A percentile compares a stretch with the other conserved stretches of the same genome.
These are phyloP conservation scores for Colletotrichum godetiae DNA, from an alignment of 2,329 filamentous ascomycete species.

Conservation along the genomic window DNA sequence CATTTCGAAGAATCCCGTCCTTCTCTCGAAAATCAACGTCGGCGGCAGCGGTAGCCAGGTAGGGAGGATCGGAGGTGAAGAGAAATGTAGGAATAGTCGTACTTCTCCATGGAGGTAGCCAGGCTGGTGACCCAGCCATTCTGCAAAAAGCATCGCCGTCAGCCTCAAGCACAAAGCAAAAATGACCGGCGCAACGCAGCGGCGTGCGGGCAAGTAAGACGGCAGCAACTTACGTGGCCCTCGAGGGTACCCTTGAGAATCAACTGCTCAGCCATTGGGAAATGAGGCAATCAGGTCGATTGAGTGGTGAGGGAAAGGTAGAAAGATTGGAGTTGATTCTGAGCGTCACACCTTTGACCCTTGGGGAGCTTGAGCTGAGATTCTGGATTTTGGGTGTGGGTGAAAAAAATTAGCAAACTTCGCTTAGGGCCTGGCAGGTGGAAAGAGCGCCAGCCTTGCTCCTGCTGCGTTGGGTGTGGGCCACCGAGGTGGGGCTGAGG, in stretches of 20 bases:
- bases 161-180: slow-evolving; percentile 30
- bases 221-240: slow-evolving; percentile 80
- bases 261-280: slow-evolving; percentile 88
- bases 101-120: slow-evolving; percentile 99
- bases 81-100: slow-evolving; percentile 51
- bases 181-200: slow-evolving; percentile 41
- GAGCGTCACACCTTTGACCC: slow-evolving; percentile 37
- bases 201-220: slow-evolving; percentile 37
- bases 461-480: neutral
- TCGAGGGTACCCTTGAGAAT: slow-evolving; percentile 97
- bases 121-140: slow-evolving; percentile 99
- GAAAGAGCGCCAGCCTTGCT: slow-evolving; percentile 21
- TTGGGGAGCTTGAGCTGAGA: slow-evolving; percentile 40
- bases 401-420: slow-evolving; percentile 15
- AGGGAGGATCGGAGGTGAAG: neutral
- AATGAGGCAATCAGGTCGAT: slow-evolving; percentile 55
- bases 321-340: slow-evolving; percentile 46
- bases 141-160: slow-evolving; percentile 49
- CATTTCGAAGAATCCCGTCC: slow-evolving; percentile 24
- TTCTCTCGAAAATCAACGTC: neutral
- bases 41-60: neutral
- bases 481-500: slow-evolving; percentile 2
- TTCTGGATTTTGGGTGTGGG: slow-evolving; percentile 46
- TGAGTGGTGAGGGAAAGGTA: slow-evolving; percentile 48
- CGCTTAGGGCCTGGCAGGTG: slow-evolving; percentile 7